Percentiles rank a stretch among this genome's conserved stretches.
These are phyloP conservation scores for Purpureocillium takamizusanense DNA, from an alignment of 2,329 filamentous ascomycete genomes.

Conservation along the genomic window DNA sequence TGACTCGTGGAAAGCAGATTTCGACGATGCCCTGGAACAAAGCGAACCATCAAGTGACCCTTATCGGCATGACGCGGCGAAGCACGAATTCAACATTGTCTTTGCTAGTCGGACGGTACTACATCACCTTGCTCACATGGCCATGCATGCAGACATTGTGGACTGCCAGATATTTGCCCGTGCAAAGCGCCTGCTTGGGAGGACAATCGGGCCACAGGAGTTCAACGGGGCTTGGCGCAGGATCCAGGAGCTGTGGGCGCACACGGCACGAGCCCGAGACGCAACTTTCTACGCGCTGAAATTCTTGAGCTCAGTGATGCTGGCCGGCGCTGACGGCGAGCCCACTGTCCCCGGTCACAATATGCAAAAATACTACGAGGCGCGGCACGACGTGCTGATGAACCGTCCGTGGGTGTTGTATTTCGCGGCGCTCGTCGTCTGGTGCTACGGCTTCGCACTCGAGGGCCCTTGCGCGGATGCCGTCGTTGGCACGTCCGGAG, in stretches of 20 bases:
- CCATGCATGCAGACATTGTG: constrained; percentile 95
- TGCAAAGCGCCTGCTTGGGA: constrained; percentile 74
- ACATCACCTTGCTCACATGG: constrained; percentile 93
- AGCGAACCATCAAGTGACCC: constrained; percentile 43
- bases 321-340: constrained; percentile 31
- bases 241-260: constrained; percentile 86
- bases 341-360: constrained; percentile 2
- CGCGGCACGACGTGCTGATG: constrained; percentile 78
- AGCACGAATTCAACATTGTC: constrained; percentile 55
- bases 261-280: constrained; percentile 77
- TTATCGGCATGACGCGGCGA: constrained; percentile 43
- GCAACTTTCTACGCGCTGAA: constrained; percentile 88
- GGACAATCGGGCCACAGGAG: constrained; percentile 75
- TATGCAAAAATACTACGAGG: constrained; percentile 55
- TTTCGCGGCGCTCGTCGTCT: constrained; percentile 84
- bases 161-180: constrained; percentile 94
- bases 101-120: constrained; percentile 85
- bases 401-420: constrained; percentile 95
- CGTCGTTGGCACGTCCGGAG: constrained; percentile 44
- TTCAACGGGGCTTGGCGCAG: constrained; percentile 69
- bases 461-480: constrained; percentile 62
- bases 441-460: constrained; percentile 87
- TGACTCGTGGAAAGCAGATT: constrained; percentile 88
- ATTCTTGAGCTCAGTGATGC: constrained; percentile 76
- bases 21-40: constrained; percentile 70